phyloP scores from a whole-genome alignment of 495 filamentous ascomycete species.

The Daldinia decipiens region DNA sequence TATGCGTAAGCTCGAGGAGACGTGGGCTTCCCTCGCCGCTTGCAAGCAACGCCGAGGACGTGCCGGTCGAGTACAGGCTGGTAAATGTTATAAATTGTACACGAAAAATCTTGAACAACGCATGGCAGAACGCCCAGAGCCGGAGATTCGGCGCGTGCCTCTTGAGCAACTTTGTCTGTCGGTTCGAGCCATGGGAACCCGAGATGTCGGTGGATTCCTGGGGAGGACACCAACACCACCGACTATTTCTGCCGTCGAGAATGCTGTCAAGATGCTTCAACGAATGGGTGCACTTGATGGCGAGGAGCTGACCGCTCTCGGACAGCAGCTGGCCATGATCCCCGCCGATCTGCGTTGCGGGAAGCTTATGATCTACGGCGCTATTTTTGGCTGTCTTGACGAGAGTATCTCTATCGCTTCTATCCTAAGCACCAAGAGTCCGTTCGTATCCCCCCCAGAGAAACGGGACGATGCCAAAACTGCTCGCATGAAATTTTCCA shows the following conservation, averaged over 20 bases:
- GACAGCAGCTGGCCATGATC: constrained; percentile 90
- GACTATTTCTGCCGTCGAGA: constrained; percentile 82
- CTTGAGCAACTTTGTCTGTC: constrained; percentile 94
- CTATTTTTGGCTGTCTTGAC: constrained; percentile 91
- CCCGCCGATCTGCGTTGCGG: constrained; percentile 92
- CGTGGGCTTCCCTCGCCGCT: constrained; percentile 93
- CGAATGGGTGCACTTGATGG: constrained; percentile 90
- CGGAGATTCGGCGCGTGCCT: constrained; percentile 91
- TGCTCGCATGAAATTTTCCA: constrained; percentile 77
- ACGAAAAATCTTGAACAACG: constrained; percentile 82
- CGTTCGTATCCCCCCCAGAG: constrained; percentile 83
- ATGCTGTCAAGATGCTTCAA: constrained; percentile 78
- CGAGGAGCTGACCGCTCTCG: constrained; percentile 86
- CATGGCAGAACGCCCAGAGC: constrained; percentile 91
- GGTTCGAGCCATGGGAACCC: constrained; percentile 92
- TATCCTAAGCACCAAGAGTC: constrained; percentile 83
- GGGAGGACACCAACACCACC: constrained; percentile 89
- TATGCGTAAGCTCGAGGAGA: constrained; percentile 92
- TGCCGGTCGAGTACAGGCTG: constrained; percentile 89
- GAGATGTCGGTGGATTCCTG: constrained; percentile 81
- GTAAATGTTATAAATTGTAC: constrained; percentile 95
- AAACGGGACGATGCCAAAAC: constrained; percentile 84
- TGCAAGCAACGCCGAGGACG: constrained; percentile 97
- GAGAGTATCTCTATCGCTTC: constrained; percentile 89
- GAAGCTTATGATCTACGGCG: constrained; percentile 95